Base-by-base conservation (phyloP, 2,329 filamentous ascomycete genomes). In the Chaetomium strumarium region DNA sequence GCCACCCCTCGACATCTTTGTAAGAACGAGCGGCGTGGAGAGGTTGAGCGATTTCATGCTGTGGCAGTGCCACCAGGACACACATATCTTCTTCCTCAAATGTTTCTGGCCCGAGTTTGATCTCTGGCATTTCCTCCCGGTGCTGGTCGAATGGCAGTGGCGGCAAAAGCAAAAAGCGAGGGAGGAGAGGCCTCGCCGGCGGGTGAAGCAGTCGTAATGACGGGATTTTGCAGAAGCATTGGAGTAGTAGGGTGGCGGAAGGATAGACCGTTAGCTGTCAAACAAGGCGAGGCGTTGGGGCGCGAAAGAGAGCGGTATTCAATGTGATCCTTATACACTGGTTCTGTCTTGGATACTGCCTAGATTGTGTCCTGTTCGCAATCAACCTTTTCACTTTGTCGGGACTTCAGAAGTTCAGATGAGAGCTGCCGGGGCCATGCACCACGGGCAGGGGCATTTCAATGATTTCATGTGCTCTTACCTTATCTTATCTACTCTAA, bases 11-110 rank as follows among this genome's bases (percentile, higher is more conserved):
- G 93, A 99, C 65, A 78, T 99, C 12, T 84, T 99, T 50, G 80
- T 99, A 46, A 83, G 93, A 46, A 99, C 93, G 5, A 96, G 90
- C 57, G 92, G 91, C 29, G 93, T 99, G 13, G 86, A 91, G 68
- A 81, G 93, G 45, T 75, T 99, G 54, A 96, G 90, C 66, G 93
- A 99, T 68, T 99, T 97, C 64, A 93, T 99, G 91, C 83, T 99
- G 33, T 99, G 93, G 93, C 93, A 99, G 70, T 93, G 89, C 63
- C 91, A 97, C 66, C 83, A 96, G 65, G 78, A 92, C 58, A 96
- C 93, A 0, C 87, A 95, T 55, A 86, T 99, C 58, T 89, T 95
- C 55, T 99, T 97, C 67, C 72, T 96, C 52, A 81, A 95, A 63
- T 93, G 89, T 59, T 76, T 96, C 57, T 99, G 93, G 93, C 93